Evolutionary conservation across 768 basidiomycete species (phyloP).

Genomic region (Peribolospora kevripleyi): DNA sequence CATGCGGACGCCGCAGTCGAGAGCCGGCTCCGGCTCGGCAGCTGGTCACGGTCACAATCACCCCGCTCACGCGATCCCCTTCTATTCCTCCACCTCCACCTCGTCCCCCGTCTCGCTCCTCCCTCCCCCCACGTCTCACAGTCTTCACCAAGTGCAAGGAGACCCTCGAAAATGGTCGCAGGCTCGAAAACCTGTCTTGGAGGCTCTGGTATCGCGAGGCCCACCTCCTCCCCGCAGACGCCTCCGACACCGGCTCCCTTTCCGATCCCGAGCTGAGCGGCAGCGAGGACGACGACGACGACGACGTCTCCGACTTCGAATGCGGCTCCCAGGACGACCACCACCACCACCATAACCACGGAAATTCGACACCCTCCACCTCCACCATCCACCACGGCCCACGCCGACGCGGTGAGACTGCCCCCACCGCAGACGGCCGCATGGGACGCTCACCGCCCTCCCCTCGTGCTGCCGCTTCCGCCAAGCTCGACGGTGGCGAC

Average conservation of each 20-base stretch:
- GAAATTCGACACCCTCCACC: too few species aligned
- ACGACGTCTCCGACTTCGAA: background rate
- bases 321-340: background rate
- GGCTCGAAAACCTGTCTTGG: conserved; percentile 75
- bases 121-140: conserved; percentile 14
- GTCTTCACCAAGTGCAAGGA: conserved; percentile 69
- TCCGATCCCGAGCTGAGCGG: background rate
- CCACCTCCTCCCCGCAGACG: background rate
- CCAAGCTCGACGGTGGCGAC: background rate
- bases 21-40: too few species aligned
- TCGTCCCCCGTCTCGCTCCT: too few species aligned
- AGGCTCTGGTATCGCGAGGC: conserved; percentile 34
- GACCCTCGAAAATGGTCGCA: conserved; percentile 48
- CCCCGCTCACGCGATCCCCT: too few species aligned
- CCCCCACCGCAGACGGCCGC: too few species aligned
- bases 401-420: too few species aligned
- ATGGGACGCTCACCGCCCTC: background rate
- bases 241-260: background rate
- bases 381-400: too few species aligned
- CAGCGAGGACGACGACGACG: background rate
- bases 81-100: too few species aligned
- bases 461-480: background rate
- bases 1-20: too few species aligned
- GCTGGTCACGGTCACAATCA: too few species aligned
- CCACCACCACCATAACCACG: background rate